phyloP scores from a whole-genome alignment of 2,329 filamentous ascomycete species.

The Ploettnerulaceae sp. region DNA sequence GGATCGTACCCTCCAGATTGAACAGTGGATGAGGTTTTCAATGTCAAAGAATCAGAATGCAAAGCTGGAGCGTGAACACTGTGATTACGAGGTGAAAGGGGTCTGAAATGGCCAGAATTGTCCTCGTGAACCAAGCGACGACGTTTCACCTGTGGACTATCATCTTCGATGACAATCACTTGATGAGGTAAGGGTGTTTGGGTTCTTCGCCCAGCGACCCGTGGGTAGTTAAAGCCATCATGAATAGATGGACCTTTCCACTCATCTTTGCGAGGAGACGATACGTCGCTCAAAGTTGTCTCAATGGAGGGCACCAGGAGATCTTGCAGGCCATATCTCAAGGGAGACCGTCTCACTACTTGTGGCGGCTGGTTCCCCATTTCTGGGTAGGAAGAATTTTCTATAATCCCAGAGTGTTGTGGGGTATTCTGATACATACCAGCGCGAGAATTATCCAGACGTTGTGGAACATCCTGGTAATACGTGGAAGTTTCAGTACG shows the following conservation, averaged over 20 bases:
- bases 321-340: conserved; percentile 30
- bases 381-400: conserved; percentile 12
- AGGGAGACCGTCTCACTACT: conserved; percentile 29
- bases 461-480: conserved; percentile 19
- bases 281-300: conserved; percentile 25
- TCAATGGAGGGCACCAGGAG: conserved; percentile 35
- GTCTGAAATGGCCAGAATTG: conserved; percentile 27
- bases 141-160: conserved; percentile 29
- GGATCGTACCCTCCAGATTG: conserved; percentile 11
- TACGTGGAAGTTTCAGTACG: conserved; percentile 23
- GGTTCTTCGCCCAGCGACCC: conserved; percentile 18
- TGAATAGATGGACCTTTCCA: conserved; percentile 11
- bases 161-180: conserved; percentile 32
- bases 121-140: conserved; percentile 29
- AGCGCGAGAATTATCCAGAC: neutral
- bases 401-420: conserved; percentile 13
- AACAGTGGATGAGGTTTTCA: conserved; percentile 22
- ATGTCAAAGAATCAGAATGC: conserved; percentile 25
- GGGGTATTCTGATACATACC: conserved; percentile 17
- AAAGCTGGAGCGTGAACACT: conserved; percentile 17
- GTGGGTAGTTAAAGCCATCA: conserved; percentile 16
- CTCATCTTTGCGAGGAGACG: conserved; percentile 22
- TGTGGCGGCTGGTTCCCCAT: conserved; percentile 25
- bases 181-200: conserved; percentile 25
- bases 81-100: conserved; percentile 25